These are phyloP conservation scores for Coelastrella sp. DNA, from an alignment of 139 green algal genomes.

Conservation along the genomic window DNA sequence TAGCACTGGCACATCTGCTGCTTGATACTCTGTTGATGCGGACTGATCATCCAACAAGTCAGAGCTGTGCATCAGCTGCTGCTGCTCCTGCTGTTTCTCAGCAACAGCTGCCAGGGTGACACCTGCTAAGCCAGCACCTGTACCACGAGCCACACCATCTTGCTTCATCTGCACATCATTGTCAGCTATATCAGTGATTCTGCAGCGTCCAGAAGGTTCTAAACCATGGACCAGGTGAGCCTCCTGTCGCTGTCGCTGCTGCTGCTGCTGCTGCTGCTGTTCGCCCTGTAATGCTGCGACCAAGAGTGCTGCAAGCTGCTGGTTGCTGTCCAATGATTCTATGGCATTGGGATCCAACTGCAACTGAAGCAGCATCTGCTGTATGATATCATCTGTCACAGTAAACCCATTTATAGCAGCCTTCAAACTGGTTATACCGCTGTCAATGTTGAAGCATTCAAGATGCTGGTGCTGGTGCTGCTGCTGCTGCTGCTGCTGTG, in stretches of 20 bases:
- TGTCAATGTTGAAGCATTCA: neutral
- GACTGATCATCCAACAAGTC: neutral
- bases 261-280: neutral
- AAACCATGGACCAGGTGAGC: neutral
- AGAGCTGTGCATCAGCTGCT: neutral
- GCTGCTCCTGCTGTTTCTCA: constrained; percentile 16
- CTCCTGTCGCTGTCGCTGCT: constrained; percentile 2
- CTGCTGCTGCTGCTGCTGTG: neutral
- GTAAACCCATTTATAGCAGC: too few species aligned
- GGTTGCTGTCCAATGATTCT: neutral
- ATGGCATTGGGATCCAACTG: neutral
- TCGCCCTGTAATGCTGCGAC: neutral
- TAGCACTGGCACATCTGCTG: neutral
- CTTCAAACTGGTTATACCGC: too few species aligned
- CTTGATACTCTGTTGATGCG: neutral
- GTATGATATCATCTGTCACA: neutral
- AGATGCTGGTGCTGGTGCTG: neutral
- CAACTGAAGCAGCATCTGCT: constrained; percentile 23
- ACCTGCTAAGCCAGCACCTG: constrained; percentile 2
- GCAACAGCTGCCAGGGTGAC: neutral
- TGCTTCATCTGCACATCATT: neutral
- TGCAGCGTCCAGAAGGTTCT: neutral
- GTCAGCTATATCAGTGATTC: neutral
- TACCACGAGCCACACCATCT: neutral
- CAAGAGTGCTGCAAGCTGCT: neutral